A percentile compares a stretch with the other conserved stretches of the same genome.
phyloP scores from a whole-genome alignment of 495 filamentous ascomycete species.

The Hypoxylon subgilvum region DNA sequence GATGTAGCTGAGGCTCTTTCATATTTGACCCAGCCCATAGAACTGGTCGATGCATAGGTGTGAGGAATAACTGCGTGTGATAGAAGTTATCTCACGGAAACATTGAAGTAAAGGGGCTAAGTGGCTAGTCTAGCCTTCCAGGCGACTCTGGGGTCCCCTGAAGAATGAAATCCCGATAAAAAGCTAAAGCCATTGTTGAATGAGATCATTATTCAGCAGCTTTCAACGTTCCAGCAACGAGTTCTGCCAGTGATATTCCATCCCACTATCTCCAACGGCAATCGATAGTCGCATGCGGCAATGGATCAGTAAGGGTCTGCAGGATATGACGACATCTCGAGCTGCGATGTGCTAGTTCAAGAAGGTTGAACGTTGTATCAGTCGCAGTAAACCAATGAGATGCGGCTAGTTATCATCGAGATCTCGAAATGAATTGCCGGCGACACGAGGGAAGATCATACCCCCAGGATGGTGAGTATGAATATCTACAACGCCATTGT shows the following conservation, averaged over 20 bases:
- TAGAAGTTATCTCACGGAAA: too few relatives aligned
- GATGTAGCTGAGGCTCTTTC: too few relatives aligned
- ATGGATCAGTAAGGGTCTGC: conserved; percentile 7
- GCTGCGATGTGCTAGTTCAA: conserved; percentile 9
- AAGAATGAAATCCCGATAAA: neutral
- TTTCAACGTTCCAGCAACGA: neutral
- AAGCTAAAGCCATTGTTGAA: neutral
- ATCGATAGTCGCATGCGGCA: conserved; percentile 23
- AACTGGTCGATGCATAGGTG: too few relatives aligned
- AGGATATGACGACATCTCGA: conserved; percentile 23
- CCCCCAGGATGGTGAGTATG: conserved; percentile 9
- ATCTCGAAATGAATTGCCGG: conserved; percentile 11
- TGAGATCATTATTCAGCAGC: conserved; percentile 15
- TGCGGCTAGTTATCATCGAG: conserved; percentile 19
- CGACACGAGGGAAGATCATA: conserved; percentile 10
- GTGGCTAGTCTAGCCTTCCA: too few relatives aligned
- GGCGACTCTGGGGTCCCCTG: neutral
- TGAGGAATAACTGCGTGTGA: too few relatives aligned
- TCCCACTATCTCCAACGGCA: conserved; percentile 29
- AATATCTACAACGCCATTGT: neutral
- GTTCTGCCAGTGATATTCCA: conserved; percentile 13
- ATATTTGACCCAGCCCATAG: too few relatives aligned
- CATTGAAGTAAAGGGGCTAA: too few relatives aligned
- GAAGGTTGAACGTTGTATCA: conserved; percentile 5
- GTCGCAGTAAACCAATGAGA: conserved; percentile 22